Evolutionary conservation across 2,329 filamentous ascomycete species (phyloP), one percentile per base, ranked within the genome.

Genomic region (Apiospora malaysiana): DNA sequence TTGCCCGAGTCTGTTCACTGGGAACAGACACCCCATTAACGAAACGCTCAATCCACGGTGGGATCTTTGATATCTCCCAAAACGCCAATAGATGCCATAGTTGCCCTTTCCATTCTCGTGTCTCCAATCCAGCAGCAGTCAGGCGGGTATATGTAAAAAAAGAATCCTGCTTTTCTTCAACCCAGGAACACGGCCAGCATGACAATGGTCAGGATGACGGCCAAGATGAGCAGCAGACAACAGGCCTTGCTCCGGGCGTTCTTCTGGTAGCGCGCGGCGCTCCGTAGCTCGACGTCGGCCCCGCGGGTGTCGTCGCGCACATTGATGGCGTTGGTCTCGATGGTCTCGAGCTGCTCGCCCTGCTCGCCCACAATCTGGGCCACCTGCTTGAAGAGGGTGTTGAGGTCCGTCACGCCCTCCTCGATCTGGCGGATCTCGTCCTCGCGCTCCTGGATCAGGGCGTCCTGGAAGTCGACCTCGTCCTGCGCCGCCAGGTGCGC

Each of bases 391-490:
- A 99, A 99, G 59, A 99, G 88, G 78, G 98, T 96, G 78, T 99
- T 99, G 73, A 99, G 85, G 78, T 99, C 96, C 70, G 93, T 93
- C 8, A 99, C 96, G 70, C 93, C 94, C 82, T 98, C 95, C 84
- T 98, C 96, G 77, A 99, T 99, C 80, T 97, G 97, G 73, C 95
- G 92, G 75, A 99, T 99, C 84, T 99, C 96, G 71, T 94, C 91
- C 82, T 99, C 96, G 69, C 97, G 94, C 86, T 99, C 95, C 72
- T 97, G 92, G 79, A 99, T 99, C 71, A 99, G 86, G 21, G 93
- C 91, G 76, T 99, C 96, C 79, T 99, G 96, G 84, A 98, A 99
- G 80, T 99, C 95, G 59, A 99, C 96, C 79, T 99, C 97, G 76
- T 94, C 92, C 81, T 99, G 96, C 40, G 94, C 89, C 0, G 95